These are phyloP conservation scores for Colletotrichum sp. DNA, from an alignment of 2,329 filamentous ascomycete genomes.

Conservation along the genomic window DNA sequence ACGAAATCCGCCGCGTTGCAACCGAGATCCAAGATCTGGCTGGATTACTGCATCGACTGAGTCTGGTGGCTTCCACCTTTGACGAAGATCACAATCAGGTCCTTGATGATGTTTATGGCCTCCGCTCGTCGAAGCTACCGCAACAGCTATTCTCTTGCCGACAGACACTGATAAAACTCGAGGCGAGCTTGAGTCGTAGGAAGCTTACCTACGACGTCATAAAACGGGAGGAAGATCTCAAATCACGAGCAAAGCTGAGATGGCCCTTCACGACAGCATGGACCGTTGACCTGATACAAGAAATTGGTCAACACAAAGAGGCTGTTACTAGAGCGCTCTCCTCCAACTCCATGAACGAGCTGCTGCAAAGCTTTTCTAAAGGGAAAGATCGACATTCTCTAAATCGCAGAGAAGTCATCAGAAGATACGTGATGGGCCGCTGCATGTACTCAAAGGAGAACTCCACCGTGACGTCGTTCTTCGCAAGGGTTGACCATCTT, in stretches of 20 bases:
- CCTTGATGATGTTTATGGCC: neutral
- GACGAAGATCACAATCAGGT: neutral
- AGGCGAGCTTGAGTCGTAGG: neutral
- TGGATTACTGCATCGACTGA: neutral
- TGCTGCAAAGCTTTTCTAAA: neutral
- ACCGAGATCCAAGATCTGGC: neutral
- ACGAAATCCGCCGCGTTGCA: neutral
- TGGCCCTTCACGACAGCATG: slow-evolving; percentile 1
- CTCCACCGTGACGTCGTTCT: neutral
- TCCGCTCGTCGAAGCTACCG: neutral
- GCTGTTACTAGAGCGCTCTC: neutral
- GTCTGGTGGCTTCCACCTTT: neutral
- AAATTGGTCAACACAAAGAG: neutral
- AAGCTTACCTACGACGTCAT: neutral
- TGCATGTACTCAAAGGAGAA: neutral
- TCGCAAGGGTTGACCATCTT: neutral
- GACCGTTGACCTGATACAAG: neutral
- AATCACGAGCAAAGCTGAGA: neutral
- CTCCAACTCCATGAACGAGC: neutral
- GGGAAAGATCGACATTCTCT: neutral
- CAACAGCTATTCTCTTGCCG: neutral
- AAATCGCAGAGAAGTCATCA: neutral
- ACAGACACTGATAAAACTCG: neutral
- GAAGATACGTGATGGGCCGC: neutral
- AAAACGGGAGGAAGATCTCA: neutral